A percentile compares a stretch with the other conserved stretches of the same genome.
These are phyloP conservation scores for Ottelia alismoides DNA, from an alignment of 106 monocot genomes.

Conservation along the genomic window DNA sequence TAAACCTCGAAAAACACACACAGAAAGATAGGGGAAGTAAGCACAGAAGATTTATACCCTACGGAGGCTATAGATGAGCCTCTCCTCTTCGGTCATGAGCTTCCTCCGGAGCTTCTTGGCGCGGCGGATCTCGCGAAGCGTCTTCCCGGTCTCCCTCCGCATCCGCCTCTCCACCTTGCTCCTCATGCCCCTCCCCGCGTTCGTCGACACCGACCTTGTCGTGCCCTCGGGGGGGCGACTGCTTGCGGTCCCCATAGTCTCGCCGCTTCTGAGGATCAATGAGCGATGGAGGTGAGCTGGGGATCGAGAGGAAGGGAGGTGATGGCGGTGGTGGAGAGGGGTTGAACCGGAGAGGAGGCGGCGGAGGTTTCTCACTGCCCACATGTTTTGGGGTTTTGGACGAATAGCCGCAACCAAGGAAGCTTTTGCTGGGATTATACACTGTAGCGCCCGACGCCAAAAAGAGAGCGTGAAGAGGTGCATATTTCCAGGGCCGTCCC, in stretches of 20 bases:
- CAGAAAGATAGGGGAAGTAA: background rate
- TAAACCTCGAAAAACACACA: background rate
- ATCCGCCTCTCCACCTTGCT: constrained; percentile 97
- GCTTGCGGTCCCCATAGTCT: too few relatives aligned
- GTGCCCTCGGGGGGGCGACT: background rate
- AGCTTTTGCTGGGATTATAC: too few relatives aligned
- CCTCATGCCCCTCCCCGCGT: constrained; percentile 63
- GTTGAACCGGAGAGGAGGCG: constrained; percentile 17
- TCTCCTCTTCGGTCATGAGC: constrained; percentile 95
- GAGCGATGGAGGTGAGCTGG: too few relatives aligned
- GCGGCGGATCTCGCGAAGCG: constrained; percentile 67
- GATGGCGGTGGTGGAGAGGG: constrained; percentile 1
- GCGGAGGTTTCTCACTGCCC: constrained; percentile 23
- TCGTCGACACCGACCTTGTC: constrained; percentile 48
- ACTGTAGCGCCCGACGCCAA: too few relatives aligned
- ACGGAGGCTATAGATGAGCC: constrained; percentile 87
- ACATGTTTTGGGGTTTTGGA: too few relatives aligned
- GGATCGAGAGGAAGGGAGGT: background rate
- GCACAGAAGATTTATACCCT: constrained; percentile 30
- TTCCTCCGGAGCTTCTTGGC: constrained; percentile 90
- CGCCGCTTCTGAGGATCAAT: too few relatives aligned
- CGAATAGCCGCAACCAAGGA: too few relatives aligned
- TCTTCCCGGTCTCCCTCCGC: constrained; percentile 84
- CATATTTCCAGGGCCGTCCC: too few relatives aligned
- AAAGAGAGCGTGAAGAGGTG: too few relatives aligned